These are phyloP conservation scores for Ophiostoma perfectum DNA, from an alignment of 2,329 filamentous ascomycete genomes.

Conservation along the genomic window DNA sequence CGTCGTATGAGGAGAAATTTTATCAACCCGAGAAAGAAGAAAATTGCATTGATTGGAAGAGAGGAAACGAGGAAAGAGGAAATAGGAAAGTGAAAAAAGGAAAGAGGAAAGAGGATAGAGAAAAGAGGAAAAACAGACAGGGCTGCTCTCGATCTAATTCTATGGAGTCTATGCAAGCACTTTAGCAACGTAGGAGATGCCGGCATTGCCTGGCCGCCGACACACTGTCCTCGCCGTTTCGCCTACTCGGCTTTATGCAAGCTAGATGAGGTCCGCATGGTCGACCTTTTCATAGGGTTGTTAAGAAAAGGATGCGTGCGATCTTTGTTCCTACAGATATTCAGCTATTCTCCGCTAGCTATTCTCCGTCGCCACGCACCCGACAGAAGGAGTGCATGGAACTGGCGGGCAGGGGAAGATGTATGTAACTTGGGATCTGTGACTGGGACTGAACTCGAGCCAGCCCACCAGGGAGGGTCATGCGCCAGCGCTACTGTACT, in stretches of 20 bases:
- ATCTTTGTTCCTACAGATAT: too few relatives aligned
- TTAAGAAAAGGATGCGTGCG: too few relatives aligned
- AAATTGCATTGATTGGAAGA: slow-evolving; percentile 2
- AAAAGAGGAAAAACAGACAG: slow-evolving; percentile 7
- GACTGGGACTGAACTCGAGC: neutral
- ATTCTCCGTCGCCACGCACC: too few relatives aligned
- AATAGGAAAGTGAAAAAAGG: too few relatives aligned
- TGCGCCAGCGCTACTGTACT: slow-evolving; percentile 9
- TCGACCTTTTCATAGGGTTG: too few relatives aligned
- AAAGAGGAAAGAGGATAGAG: neutral
- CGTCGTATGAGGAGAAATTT: neutral
- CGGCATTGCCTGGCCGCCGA: neutral
- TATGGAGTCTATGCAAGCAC: slow-evolving; percentile 7
- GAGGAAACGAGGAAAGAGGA: neutral
- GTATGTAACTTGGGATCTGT: too few relatives aligned
- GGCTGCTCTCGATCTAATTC: neutral
- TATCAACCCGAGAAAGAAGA: neutral
- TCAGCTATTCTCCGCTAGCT: too few relatives aligned
- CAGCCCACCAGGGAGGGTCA: slow-evolving; percentile 4
- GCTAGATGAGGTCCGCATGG: too few relatives aligned
- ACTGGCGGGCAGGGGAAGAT: neutral
- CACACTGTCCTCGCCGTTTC: too few relatives aligned
- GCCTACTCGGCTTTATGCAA: too few relatives aligned
- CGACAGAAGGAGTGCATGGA: neutral
- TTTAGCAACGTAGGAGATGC: neutral